Percentiles rank a stretch among this genome's conserved stretches.
Conservation (phyloP, 768 basidiomycete species). For the Boletus rubropictus region DNA sequence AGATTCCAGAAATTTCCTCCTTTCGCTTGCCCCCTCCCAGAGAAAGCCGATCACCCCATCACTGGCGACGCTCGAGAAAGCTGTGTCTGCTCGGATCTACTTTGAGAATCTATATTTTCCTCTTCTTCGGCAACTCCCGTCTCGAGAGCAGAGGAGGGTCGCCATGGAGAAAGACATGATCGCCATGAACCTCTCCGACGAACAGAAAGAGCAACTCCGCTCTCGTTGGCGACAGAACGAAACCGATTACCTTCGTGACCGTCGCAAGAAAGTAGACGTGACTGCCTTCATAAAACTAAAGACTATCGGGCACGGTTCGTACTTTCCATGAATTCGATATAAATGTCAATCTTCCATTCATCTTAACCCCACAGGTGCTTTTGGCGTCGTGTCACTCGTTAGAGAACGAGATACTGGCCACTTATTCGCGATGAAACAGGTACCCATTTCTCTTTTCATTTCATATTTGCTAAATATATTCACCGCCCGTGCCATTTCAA, state of each 20-base stretch:
- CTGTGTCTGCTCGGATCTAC: constrained; percentile 87
- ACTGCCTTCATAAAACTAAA: constrained; percentile 85
- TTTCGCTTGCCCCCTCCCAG: constrained; percentile 35
- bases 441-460: constrained; percentile 32
- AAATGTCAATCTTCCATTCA: constrained; percentile 20
- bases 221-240: constrained; percentile 82
- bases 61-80: constrained; percentile 87
- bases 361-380: constrained; percentile 60
- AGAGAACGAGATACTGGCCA: constrained; percentile 72
- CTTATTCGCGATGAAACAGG: constrained; percentile 97
- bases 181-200: constrained; percentile 61
- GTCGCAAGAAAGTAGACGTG: constrained; percentile 74
- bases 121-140: constrained; percentile 76
- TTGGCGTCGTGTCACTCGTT: constrained; percentile 93
- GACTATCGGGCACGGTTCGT: constrained; percentile 87
- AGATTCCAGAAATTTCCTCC: constrained; percentile 18
- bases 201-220: constrained; percentile 66
- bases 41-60: constrained; percentile 73
- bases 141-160: constrained; percentile 76
- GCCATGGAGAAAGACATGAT: constrained; percentile 88
- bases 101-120: constrained; percentile 90
- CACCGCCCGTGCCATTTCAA: constrained; percentile 21
- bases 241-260: constrained; percentile 82
- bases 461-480: constrained; percentile 25
- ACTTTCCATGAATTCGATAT: constrained; percentile 24